Evolutionary conservation across 495 filamentous ascomycete species (phyloP).

Genomic region (Terfezia claveryi): DNA sequence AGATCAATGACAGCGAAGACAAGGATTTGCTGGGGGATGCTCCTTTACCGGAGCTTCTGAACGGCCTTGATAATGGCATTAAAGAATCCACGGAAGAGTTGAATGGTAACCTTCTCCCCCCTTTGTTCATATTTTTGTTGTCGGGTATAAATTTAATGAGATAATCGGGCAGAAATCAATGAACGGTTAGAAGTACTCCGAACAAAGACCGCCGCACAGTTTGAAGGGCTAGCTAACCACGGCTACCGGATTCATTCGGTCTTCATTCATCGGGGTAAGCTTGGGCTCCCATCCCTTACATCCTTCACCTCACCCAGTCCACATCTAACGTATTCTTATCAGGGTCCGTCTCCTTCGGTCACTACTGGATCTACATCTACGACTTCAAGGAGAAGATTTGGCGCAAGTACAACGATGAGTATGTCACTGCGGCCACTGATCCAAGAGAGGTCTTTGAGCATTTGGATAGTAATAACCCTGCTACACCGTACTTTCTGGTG

Average conservation of each 20-base stretch:
- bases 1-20: not conserved
- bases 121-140: not conserved
- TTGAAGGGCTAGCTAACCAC: slow-evolving; percentile 33
- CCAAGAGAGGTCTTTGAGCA: slow-evolving; percentile 42
- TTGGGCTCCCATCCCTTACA: slow-evolving; percentile 4
- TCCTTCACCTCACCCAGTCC: no score
- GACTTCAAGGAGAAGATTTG: slow-evolving; percentile 64
- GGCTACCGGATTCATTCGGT: slow-evolving; percentile 77
- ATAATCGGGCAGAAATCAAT: slow-evolving; percentile 21
- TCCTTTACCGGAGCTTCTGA: not conserved
- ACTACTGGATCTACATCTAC: slow-evolving; percentile 94
- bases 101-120: slow-evolving; percentile 2
- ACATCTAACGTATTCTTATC: not conserved
- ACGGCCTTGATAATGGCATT: not conserved
- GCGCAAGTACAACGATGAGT: slow-evolving; percentile 84
- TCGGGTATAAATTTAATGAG: no score
- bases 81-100: not conserved
- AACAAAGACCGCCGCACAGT: slow-evolving; percentile 36
- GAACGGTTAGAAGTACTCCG: slow-evolving; percentile 29
- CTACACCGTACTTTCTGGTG: slow-evolving; percentile 74
- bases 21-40: not conserved
- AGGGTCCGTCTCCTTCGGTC: slow-evolving; percentile 42
- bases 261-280: slow-evolving; percentile 59
- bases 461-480: slow-evolving; percentile 33
- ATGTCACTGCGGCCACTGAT: slow-evolving; percentile 46